Evolutionary conservation across 768 basidiomycete genomes (phyloP).

Genomic region (Candolleomyces efflorescens): DNA sequence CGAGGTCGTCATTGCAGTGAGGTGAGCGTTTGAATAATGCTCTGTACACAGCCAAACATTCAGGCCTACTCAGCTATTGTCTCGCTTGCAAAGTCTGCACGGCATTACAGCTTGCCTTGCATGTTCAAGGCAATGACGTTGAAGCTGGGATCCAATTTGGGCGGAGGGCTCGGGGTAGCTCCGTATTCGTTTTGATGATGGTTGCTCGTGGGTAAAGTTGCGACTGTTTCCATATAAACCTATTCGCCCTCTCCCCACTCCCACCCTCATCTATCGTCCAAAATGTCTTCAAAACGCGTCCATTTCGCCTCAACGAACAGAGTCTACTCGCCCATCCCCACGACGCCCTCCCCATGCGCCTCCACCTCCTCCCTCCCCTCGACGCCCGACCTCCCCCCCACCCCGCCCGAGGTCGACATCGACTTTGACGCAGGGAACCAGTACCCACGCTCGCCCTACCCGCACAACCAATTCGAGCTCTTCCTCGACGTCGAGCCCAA

Average conservation of each 20-base stretch:
- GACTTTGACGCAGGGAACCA: conserved; percentile 11
- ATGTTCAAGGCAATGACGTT: too few species aligned
- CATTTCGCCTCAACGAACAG: conserved; percentile 36
- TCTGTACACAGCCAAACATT: too few species aligned
- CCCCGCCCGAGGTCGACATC: conserved; percentile 27
- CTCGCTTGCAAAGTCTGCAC: too few species aligned
- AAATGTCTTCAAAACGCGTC: conserved; percentile 34
- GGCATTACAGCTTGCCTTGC: too few species aligned
- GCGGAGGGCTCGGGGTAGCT: conserved; percentile 1
- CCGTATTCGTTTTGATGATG: conserved; percentile 4
- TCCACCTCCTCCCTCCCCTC: conserved; percentile 33
- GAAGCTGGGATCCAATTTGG: background rate
- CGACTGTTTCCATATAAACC: conserved; percentile 6
- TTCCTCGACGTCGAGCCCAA: conserved; percentile 23
- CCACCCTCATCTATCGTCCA: conserved; percentile 12
- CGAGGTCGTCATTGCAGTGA: too few species aligned
- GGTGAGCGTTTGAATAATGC: too few species aligned
- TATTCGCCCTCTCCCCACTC: conserved; percentile 7
- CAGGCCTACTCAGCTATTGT: too few species aligned
- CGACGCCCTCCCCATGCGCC: conserved; percentile 34
- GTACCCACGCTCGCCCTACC: conserved; percentile 29
- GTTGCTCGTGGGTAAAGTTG: conserved; percentile 5
- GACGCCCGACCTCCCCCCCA: conserved; percentile 32
- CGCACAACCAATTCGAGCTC: conserved; percentile 17
- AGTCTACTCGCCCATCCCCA: conserved; percentile 29